Percentiles rank a stretch among this genome's conserved stretches.
These are phyloP conservation scores for Panaeolus cyanescens DNA, from an alignment of 768 basidiomycete species.

Conservation along the genomic window DNA sequence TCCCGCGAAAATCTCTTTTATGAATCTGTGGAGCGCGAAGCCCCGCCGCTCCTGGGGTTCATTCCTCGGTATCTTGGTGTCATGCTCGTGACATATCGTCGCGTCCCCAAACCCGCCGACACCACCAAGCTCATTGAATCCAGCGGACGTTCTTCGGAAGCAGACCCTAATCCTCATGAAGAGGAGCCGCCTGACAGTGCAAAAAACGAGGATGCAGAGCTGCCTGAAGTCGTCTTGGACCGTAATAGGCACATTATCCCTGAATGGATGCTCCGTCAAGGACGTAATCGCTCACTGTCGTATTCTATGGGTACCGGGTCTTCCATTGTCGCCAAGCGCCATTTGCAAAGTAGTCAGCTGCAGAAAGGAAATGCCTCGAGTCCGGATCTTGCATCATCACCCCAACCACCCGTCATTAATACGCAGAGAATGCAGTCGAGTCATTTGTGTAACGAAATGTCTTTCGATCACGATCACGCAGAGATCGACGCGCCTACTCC, in stretches of 20 bases:
- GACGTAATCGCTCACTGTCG: slow-evolving; percentile 50
- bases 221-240: slow-evolving; percentile 93
- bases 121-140: slow-evolving; percentile 23
- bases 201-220: slow-evolving; percentile 74
- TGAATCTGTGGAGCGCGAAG: slow-evolving; percentile 92
- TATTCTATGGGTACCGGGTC: slow-evolving; percentile 44
- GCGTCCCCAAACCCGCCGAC: slow-evolving; percentile 53
- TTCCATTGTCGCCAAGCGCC: slow-evolving; percentile 34
- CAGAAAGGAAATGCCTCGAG: slow-evolving; percentile 65
- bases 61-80: slow-evolving; percentile 99
- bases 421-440: slow-evolving; percentile 14
- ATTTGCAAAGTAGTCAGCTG: slow-evolving; percentile 42
- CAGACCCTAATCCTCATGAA: slow-evolving; percentile 22
- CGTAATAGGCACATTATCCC: slow-evolving; percentile 96
- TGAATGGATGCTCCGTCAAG: slow-evolving; percentile 77
- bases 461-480: slow-evolving; percentile 37
- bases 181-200: slow-evolving; percentile 33
- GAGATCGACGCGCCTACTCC: slow-evolving; percentile 52
- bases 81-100: slow-evolving; percentile 96
- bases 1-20: slow-evolving; percentile 98
- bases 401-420: slow-evolving; percentile 25
- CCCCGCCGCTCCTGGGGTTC: slow-evolving; percentile 88
- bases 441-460: slow-evolving; percentile 33
- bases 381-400: slow-evolving; percentile 56
- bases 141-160: slow-evolving; percentile 9